A percentile compares a stretch with the other conserved stretches of the same genome.
Evolutionary conservation across 768 basidiomycete genomes (phyloP).

Genomic region (Tremella yokohamensis): DNA sequence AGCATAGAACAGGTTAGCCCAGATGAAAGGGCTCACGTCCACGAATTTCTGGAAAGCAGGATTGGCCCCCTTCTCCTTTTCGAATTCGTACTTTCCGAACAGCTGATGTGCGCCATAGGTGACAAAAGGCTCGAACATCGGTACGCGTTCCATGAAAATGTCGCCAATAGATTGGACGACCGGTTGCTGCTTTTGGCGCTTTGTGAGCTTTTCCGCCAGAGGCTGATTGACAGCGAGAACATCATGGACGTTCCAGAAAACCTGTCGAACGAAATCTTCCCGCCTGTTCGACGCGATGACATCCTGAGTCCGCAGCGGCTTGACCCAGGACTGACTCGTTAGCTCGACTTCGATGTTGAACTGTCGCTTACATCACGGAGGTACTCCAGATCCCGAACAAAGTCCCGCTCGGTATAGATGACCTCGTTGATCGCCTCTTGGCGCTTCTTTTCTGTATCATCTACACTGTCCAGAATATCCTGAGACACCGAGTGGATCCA

Average conservation of each 20-base stretch:
- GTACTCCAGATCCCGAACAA: constrained; percentile 97
- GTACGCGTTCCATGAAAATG: constrained; percentile 78
- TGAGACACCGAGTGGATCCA: constrained; percentile 97
- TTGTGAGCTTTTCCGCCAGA: constrained; percentile 87
- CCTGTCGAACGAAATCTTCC: constrained; percentile 82
- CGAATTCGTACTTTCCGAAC: constrained; percentile 98
- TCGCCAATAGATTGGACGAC: constrained; percentile 91
- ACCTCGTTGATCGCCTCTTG: constrained; percentile 99
- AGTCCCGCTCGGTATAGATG: constrained; percentile 88
- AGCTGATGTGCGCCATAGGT: constrained; percentile 93
- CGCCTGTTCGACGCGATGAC: constrained; percentile 67
- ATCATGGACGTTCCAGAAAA: constrained; percentile 96
- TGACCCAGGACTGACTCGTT: constrained; percentile 72
- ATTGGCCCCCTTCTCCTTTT: constrained; percentile 94
- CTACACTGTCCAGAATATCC: constrained; percentile 87
- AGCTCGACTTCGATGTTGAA: constrained; percentile 7
- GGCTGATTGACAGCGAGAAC: constrained; percentile 86
- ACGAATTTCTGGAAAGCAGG: constrained; percentile 90
- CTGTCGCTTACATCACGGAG: constrained; percentile 74
- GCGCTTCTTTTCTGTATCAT: constrained; percentile 86
- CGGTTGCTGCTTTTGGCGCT: constrained; percentile 90
- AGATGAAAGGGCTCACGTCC: constrained; percentile 61
- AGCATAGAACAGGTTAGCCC: not conserved
- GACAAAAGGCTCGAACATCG: constrained; percentile 87
- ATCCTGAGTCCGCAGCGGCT: constrained; percentile 66